Base-by-base conservation (phyloP, 2,329 filamentous ascomycete species). In the Cordyceps javanica region DNA sequence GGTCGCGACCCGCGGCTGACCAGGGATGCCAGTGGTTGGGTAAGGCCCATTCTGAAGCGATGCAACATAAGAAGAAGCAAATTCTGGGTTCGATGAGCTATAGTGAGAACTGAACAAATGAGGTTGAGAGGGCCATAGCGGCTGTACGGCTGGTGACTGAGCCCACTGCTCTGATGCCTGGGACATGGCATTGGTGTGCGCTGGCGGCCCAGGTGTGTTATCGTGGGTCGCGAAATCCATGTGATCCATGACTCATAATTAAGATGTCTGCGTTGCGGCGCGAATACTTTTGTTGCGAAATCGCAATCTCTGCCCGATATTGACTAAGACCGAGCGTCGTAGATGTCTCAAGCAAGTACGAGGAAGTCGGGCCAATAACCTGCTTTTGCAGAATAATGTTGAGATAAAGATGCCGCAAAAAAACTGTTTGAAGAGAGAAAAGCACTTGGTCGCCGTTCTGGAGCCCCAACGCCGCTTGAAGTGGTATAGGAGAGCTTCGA, bases 161-260 rank as follows among this genome's bases (percentile, higher is more conserved):
- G 30, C 32, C 54, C 54, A 56, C 4, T 16, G 10, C 8, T 21
- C 25, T 16, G 26, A 44, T 16, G 50, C 13, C 28, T 38, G 50
- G 7, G 50, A 38, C 26, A 53, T 34, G 13, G 46, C 8, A 7
- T 57, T 53, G n/a, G 30, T 23, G 13, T 54, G 60, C 41, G 59
- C 45, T 9, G 57, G 38, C 21, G 55, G 42, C 42, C 58, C 49
- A 46, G 57, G 50, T 11, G 65, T 50, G 48, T 59, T 50, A 51
- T 60, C 59, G 45, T 69, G 69, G 66, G 68, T 64, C 51, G 66
- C 52, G 53, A 67, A 70, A 52, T 72, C 67, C 67, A 71, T 70
- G 36, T 65, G 64, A 51, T 72, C 70, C 65, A 71, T 65, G 46
- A 54, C 34, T 46, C 54, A 56, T 56, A 56, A n/a, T 55, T 48